Evolutionary conservation across 2,329 filamentous ascomycete species (phyloP), one percentile per base, ranked within the genome.

Genomic region (Pestalotiopsis sp.): DNA sequence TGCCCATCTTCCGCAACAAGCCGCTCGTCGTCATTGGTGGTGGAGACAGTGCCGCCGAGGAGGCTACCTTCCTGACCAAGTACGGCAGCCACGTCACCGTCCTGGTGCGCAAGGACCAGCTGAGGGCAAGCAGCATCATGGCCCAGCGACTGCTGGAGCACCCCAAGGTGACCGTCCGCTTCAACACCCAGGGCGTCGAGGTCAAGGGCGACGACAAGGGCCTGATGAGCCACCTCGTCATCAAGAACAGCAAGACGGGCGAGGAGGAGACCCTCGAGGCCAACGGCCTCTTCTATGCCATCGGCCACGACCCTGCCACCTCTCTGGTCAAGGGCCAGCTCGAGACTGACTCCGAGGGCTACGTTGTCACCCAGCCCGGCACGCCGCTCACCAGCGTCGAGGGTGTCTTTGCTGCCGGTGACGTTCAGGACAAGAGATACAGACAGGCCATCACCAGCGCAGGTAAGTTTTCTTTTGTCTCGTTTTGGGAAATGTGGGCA

Each of bases 371-470:
- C 67, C 89, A 92, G 80, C 92, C 96, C 3, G 97, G 96, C 67
- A 95, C 94, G 59, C 94, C 94, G 68, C 86, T 92, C 77, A 99
- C 96, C 61, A 97, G 89, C 81, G 81, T 98, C 5, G 89, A 94
- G 78, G 96, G 96, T 79, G 94, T 99, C 22, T 99, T 98, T 78
- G 96, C 96, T 48, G 96, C 95, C 10, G 96, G 96, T 71, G 96
- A 99, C 78, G 97, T 99, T 10, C 96, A 99, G 85, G 97, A 99
- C 80, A 99, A 98, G 91, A 90, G 91, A 78, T 99, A 99, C 81
- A 89, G 96, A 79, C 96, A 99, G 84, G 96, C 96, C 60, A 97
- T 99, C 73, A 99, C 96, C 71, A 98, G 94, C 83, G 96, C 96
- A 74, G 95, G 94, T 94, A 85, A 78, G 91, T 88, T 73, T 11